These are phyloP conservation scores for Mortierella sp. DNA, from an alignment of 371 early-diverging fungal species.

Conservation along the genomic window DNA sequence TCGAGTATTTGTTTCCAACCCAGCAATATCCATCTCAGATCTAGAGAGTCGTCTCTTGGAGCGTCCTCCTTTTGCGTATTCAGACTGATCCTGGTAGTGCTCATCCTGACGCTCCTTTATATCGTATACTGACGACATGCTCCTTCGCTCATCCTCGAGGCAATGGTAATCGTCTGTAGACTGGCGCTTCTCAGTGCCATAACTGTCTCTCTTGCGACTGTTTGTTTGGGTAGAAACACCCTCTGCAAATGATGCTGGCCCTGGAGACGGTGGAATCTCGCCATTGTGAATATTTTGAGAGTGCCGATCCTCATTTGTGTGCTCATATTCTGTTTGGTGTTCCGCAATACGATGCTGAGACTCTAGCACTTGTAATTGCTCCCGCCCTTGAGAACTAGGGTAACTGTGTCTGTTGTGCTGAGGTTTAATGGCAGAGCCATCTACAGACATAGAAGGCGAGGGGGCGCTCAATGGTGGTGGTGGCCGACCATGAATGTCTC, in stretches of 20 bases:
- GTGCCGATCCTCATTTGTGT: neutral
- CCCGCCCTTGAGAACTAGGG: neutral
- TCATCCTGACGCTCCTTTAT: constrained; percentile 1
- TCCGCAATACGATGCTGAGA: neutral
- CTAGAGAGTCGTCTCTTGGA: constrained; percentile 28
- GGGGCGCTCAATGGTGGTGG: neutral
- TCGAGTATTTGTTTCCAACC: neutral
- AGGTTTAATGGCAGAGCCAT: neutral
- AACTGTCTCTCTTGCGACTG: constrained; percentile 28
- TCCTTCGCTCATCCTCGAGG: neutral
- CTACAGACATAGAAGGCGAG: neutral
- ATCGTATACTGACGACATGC: neutral
- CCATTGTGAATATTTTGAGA: neutral
- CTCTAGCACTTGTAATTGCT: neutral
- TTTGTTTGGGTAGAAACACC: constrained; percentile 10
- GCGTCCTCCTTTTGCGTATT: constrained; percentile 1
- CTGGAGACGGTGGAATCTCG: neutral
- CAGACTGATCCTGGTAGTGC: constrained; percentile 10
- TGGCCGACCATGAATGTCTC: neutral
- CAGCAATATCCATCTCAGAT: neutral
- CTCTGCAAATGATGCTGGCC: constrained; percentile 1
- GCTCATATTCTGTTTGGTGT: neutral
- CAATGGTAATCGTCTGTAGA: constrained; percentile 6
- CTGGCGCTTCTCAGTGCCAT: constrained; percentile 24
- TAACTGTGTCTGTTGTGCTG: constrained; percentile 2